These are phyloP conservation scores for Scedosporium boydii DNA, from an alignment of 2,329 filamentous ascomycete species.

Conservation along the genomic window DNA sequence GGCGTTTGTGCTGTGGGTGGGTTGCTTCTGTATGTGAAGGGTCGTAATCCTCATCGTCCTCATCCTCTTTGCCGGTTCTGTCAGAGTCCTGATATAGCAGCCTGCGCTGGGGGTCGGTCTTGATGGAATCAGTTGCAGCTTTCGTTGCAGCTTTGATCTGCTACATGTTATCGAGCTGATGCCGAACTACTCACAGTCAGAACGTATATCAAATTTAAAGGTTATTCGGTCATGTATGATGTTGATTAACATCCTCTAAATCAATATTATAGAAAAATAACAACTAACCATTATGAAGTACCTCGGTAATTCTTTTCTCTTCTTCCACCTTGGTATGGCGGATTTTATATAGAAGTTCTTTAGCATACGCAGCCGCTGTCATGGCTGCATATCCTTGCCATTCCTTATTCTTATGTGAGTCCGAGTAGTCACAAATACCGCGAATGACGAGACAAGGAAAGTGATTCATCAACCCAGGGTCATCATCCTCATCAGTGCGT, in stretches of 20 bases:
- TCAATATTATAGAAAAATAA: not conserved
- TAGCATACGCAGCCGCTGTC: no score
- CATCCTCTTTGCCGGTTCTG: not conserved
- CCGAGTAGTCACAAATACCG: no score
- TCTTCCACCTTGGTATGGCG: no score
- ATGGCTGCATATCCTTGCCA: no score
- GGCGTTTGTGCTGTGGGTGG: not conserved
- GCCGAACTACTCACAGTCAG: slow-evolving; percentile 6
- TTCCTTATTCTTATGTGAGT: no score
- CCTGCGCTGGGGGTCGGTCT: not conserved
- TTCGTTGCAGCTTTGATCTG: slow-evolving; percentile 6
- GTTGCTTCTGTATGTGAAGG: not conserved
- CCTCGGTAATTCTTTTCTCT: not conserved
- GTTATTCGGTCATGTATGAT: no score
- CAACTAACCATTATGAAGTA: not conserved
- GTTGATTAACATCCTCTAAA: not conserved
- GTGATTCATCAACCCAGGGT: no score
- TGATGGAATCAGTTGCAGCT: slow-evolving; percentile 2
- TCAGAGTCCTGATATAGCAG: not conserved
- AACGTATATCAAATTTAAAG: slow-evolving; percentile 3
- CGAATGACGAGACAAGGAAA: not conserved
- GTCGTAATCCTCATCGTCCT: not conserved
- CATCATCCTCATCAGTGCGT: no score
- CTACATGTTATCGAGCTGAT: slow-evolving; percentile 3
- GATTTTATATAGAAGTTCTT: no score